These are phyloP conservation scores for Podospora anserina DNA, from an alignment of 495 filamentous ascomycete species.

Conservation along the genomic window DNA sequence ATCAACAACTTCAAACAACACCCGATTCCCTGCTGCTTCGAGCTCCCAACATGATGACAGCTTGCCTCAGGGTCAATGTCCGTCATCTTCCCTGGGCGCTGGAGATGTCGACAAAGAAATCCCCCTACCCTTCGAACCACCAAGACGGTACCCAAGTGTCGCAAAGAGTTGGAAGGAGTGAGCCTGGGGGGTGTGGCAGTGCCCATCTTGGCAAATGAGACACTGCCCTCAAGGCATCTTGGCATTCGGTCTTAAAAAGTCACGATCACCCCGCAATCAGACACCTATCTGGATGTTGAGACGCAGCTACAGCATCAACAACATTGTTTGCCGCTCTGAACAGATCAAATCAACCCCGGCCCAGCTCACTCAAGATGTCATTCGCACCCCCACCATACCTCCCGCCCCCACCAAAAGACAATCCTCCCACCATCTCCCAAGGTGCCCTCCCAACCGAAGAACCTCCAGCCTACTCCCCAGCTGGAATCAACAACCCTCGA, in stretches of 20 bases:
- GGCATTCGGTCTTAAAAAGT: not conserved
- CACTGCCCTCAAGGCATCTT: not conserved
- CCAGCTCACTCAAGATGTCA: not conserved
- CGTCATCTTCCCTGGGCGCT: too few relatives aligned
- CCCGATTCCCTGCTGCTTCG: too few relatives aligned
- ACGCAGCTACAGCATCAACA: too few relatives aligned
- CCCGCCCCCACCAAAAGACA: not conserved
- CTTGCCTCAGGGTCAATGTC: too few relatives aligned
- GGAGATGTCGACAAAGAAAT: not conserved
- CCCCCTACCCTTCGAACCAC: not conserved
- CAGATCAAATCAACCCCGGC: not conserved
- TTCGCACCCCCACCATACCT: not conserved
- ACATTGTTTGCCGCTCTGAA: not conserved
- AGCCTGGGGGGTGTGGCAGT: not conserved
- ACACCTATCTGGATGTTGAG: not conserved
- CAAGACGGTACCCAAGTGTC: not conserved
- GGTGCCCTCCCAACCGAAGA: not conserved
- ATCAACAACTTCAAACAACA: too few relatives aligned
- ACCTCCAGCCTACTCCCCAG: not conserved
- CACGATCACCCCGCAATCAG: not conserved
- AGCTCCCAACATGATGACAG: too few relatives aligned
- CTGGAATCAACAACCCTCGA: not conserved
- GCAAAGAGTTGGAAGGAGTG: not conserved
- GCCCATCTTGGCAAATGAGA: not conserved
- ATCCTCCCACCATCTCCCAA: not conserved